Conservation (phyloP, 805 yeast genomes). For the Clavispora phyllophila region DNA sequence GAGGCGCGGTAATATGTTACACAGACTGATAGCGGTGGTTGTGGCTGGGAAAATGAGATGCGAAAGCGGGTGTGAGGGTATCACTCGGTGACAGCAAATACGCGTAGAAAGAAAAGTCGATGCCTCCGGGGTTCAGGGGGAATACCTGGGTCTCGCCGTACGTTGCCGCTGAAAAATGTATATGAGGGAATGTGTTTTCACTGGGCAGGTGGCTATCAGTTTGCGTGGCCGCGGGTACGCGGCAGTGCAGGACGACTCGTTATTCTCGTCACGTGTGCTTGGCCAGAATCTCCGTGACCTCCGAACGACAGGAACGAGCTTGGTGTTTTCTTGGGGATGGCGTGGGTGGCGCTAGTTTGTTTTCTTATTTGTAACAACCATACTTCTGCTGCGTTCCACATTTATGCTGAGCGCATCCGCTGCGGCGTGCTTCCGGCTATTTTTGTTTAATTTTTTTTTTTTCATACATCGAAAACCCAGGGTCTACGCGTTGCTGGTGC, state of each 20-base stretch:
- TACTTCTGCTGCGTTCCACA: no score
- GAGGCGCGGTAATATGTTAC: neutral
- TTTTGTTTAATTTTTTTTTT: no score
- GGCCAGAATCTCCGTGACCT: neutral
- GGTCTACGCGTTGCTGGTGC: neutral
- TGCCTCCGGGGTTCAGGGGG: neutral
- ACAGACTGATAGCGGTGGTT: neutral
- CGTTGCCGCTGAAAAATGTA: neutral
- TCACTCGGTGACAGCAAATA: neutral
- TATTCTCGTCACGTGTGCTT: neutral
- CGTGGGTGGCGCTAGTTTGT: no score
- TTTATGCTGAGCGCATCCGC: no score
- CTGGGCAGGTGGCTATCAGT: slow-evolving; percentile 2
- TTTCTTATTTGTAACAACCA: no score
- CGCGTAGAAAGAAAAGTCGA: neutral
- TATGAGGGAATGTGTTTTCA: neutral
- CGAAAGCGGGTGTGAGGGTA: neutral
- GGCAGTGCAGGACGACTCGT: neutral
- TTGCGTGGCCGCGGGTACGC: neutral
- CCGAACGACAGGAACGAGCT: neutral
- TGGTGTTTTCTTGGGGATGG: no score
- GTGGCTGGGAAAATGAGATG: neutral
- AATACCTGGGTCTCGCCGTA: neutral
- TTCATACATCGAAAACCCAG: no score
- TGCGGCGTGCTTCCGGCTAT: neutral